These are phyloP conservation scores for Acanthamoeba rhysodes DNA, from an alignment of 208 protist species.

Conservation along the genomic window DNA sequence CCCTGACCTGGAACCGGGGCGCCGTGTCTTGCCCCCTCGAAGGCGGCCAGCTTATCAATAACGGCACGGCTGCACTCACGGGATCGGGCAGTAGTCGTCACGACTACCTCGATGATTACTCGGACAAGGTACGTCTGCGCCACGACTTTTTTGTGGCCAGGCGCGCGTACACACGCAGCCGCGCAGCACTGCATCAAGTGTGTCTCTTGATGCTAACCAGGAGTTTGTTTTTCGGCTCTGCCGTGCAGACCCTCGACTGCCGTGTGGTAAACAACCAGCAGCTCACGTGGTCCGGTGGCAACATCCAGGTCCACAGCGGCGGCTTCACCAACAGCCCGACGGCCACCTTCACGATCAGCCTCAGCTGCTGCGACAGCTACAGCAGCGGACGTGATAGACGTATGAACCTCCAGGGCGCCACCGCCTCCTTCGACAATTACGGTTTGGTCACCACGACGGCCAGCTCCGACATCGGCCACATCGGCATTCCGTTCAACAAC, in stretches of 20 bases:
- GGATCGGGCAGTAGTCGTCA: neutral
- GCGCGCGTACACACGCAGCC: too few species aligned
- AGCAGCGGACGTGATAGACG: neutral
- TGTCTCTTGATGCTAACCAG: neutral
- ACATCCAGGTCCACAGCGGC: neutral
- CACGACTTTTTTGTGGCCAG: too few species aligned
- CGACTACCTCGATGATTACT: neutral
- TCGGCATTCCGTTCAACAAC: constrained; percentile 73
- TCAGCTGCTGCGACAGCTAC: neutral
- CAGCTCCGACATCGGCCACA: neutral
- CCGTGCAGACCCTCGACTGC: constrained; percentile 23
- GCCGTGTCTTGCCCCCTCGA: neutral
- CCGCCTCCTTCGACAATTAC: constrained; percentile 62
- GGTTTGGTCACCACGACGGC: constrained; percentile 19
- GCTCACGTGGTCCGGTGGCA: constrained; percentile 38
- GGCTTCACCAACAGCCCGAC: constrained; percentile 56
- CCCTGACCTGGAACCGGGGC: constrained; percentile 13
- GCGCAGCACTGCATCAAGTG: too few species aligned
- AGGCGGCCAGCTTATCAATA: constrained; percentile 30
- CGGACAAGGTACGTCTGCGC: neutral
- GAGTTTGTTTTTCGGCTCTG: neutral
- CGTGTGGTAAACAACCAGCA: constrained; percentile 42
- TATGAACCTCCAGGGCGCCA: neutral
- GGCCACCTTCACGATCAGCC: constrained; percentile 30
- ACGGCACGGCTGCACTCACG: constrained; percentile 29